These are phyloP conservation scores for Nigrospora oryzae DNA, from an alignment of 2,329 filamentous ascomycete species.

Conservation along the genomic window DNA sequence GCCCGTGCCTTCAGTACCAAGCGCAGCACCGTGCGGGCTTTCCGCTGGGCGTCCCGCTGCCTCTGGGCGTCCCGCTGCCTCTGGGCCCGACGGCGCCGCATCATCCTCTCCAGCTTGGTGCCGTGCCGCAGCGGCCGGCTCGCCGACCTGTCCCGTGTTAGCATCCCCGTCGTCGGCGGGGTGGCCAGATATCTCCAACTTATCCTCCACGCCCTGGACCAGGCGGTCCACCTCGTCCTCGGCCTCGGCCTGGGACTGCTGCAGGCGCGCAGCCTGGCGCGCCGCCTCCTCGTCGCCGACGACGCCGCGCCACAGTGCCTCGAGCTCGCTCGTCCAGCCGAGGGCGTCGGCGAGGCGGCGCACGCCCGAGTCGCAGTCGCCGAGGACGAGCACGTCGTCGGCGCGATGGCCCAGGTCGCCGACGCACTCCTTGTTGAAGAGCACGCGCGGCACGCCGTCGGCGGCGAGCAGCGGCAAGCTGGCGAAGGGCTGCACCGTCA, in stretches of 20 bases:
- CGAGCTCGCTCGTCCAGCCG: conserved; percentile 81
- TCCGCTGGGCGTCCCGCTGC: too few species aligned
- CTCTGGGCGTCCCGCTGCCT: too few species aligned
- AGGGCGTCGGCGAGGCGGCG: conserved; percentile 68
- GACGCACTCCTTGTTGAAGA: conserved; percentile 82
- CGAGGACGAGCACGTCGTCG: conserved; percentile 80
- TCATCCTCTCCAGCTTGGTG: too few species aligned
- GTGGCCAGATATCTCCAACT: conserved; percentile 12
- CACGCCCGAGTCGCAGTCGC: conserved; percentile 77
- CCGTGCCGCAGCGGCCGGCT: too few species aligned
- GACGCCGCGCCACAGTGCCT: conserved; percentile 61
- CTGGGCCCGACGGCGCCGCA: too few species aligned
- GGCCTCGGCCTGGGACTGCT: neutral
- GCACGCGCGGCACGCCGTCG: conserved; percentile 60
- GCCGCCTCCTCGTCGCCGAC: conserved; percentile 53
- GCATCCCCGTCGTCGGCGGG: conserved; percentile 3
- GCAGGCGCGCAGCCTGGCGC: conserved; percentile 27
- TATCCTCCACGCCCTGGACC: conserved; percentile 20
- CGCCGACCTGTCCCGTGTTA: conserved; percentile 2
- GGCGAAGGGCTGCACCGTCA: conserved; percentile 85
- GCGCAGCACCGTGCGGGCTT: too few species aligned
- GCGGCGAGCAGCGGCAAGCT: conserved; percentile 59
- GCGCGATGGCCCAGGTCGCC: conserved; percentile 67
- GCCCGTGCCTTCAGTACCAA: too few species aligned
- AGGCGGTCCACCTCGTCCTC: conserved; percentile 34